Evolutionary conservation across 176 grass and related monocot species (phyloP).

Genomic region (Puccinellia tenuiflora): DNA sequence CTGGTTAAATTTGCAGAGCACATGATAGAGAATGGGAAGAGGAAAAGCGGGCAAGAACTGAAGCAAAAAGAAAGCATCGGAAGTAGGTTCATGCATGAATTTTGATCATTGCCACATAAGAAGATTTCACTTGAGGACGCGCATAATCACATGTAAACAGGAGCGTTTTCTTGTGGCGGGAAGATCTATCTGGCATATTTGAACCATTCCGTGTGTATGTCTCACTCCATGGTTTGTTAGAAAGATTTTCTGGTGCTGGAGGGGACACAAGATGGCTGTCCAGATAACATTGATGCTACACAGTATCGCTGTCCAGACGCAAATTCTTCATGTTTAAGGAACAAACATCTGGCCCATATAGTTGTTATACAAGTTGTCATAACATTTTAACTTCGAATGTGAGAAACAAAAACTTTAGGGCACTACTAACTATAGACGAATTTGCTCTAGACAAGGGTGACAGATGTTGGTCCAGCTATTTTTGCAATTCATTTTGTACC

Average conservation of each 20-base stretch:
- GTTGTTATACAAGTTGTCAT: neutral
- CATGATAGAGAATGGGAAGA: constrained; percentile 95
- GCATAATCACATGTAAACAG: neutral
- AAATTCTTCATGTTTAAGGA: neutral
- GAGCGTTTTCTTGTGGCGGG: neutral
- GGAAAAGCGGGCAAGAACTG: constrained; percentile 77
- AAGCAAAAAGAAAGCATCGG: constrained; percentile 90
- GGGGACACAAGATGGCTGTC: neutral
- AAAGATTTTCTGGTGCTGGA: neutral
- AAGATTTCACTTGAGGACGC: neutral
- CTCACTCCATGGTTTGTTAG: neutral
- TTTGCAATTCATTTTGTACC: constrained; percentile 19
- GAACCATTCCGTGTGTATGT: neutral
- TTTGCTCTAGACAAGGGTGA: constrained; percentile 3
- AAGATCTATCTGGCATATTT: neutral
- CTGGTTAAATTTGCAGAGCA: constrained; percentile 44
- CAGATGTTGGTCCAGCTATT: neutral
- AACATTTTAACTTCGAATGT: constrained; percentile 6
- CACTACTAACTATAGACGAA: neutral
- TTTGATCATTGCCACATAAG: neutral
- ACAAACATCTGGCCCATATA: neutral
- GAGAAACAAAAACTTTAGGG: neutral
- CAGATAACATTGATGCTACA: too few relatives aligned
- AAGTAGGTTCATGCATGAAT: constrained; percentile 45
- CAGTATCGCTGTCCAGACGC: neutral